Evolutionary conservation across 495 filamentous ascomycete species (phyloP), one percentile per base, ranked within the genome.

Genomic region (Xylaria cubensis): DNA sequence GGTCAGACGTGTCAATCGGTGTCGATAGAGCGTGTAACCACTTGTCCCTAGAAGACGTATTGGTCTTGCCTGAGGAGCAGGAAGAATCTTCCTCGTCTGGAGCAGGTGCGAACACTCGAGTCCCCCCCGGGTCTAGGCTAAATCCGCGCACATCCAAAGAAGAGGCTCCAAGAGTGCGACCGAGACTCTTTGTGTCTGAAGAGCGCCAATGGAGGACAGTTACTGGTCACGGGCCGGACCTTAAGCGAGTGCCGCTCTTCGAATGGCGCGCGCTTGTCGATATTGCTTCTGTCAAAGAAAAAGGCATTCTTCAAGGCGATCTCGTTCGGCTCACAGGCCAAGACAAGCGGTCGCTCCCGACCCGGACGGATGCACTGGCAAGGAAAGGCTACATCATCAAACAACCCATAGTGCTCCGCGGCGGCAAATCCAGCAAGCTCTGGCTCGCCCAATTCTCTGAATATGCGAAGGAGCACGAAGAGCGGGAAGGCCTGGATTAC

Each of bases 341-440:
- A 81, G 94, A 97, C 79, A 97, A 97, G 77, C 88, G 94, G 55
- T 97, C 95, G 2, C 88, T 97, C 7, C 94, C 95, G 15, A 89
- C 89, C 63, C 86, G 95, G 51, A 97, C 95, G 1, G 91, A 94
- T 73, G 82, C 85, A 1, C 86, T 98, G 24, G 88, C 88, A 26
- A 84, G 85, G 68, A 92, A 92, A 76, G 95, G 95, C 10, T 97
- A 97, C 79, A 94, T 98, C 59, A 90, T 90, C 48, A 98, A 98
- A 80, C 87, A 88, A 46, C 86, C 88, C 0, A 85, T 95, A 6
- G 85, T 93, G 41, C 85, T 89, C 24, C 88, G 85, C 63, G 85
- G 87, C 29, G 82, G 86, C 51, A 89, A 90, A 64, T 96, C 94
- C 0, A 95, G 92, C 79, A 86, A 84, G 72, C 74, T 89, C 34